phyloP scores from a whole-genome alignment of 108 stramenopile genomes.

The Nitzschia sp. region DNA sequence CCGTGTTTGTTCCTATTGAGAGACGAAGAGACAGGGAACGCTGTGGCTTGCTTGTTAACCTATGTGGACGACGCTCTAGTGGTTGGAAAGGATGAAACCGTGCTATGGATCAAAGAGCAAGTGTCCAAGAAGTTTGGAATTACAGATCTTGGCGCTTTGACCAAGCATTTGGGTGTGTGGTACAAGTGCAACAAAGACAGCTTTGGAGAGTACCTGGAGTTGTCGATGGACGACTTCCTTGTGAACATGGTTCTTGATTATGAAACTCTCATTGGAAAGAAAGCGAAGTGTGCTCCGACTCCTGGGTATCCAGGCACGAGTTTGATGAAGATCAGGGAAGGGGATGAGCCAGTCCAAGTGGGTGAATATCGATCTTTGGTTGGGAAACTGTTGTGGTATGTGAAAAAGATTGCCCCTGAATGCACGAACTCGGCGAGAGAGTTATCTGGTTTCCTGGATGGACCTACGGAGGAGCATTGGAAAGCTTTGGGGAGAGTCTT shows the following conservation, averaged over 20 bases:
- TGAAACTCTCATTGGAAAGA: neutral
- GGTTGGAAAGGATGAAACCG: neutral
- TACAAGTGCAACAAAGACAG: conserved; percentile 2
- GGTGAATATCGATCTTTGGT: too few species aligned
- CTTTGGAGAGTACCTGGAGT: neutral
- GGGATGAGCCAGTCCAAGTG: too few species aligned
- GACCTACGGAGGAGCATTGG: conserved; percentile 16
- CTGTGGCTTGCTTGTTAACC: too few species aligned
- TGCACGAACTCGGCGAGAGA: too few species aligned
- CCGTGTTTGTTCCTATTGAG: too few species aligned
- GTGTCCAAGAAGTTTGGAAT: conserved; percentile 18
- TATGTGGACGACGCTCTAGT: conserved; percentile 33
- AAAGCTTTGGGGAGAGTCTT: conserved; percentile 2
- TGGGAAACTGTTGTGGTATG: too few species aligned
- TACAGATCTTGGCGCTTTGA: conserved; percentile 15
- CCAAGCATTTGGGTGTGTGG: conserved; percentile 25
- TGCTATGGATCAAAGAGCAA: conserved; percentile 17
- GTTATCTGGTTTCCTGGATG: too few species aligned
- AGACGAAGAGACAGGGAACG: too few species aligned
- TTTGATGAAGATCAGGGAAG: neutral
- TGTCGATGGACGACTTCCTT: conserved; percentile 1
- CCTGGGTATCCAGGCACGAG: conserved; percentile 8
- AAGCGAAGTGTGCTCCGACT: neutral
- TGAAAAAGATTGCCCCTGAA: too few species aligned
- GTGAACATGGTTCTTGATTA: neutral